Evolutionary conservation across 1,139 yeast genomes (phyloP).

Genomic region (Tardiomyces depauwii): DNA sequence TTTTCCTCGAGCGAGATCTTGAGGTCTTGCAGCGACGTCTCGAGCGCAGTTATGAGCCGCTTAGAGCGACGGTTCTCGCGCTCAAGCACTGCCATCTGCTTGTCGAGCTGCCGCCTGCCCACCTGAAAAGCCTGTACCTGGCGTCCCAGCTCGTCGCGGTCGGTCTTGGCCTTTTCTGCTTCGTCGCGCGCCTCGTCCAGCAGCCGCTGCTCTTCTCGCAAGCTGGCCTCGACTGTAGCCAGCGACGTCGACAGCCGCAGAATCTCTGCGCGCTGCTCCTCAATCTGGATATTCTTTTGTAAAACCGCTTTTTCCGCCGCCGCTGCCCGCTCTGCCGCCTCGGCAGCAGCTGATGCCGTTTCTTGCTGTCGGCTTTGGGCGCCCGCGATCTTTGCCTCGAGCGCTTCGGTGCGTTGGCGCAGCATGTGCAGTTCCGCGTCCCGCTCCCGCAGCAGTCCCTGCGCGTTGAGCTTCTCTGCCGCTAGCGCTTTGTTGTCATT

Average conservation of each 20-base stretch:
- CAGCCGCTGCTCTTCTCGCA: constrained; percentile 1
- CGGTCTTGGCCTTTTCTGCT: constrained; percentile 9
- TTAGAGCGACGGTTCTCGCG: constrained; percentile 18
- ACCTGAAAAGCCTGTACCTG: constrained; percentile 15
- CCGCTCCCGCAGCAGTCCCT: too few relatives aligned
- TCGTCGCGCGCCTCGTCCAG: constrained; percentile 6
- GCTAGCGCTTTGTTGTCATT: neutral
- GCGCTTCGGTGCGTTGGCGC: neutral
- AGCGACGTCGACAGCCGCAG: constrained; percentile 4
- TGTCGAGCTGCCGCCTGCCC: constrained; percentile 17
- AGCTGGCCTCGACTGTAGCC: constrained; percentile 1
- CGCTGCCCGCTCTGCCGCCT: too few relatives aligned
- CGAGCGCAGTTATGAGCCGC: constrained; percentile 17
- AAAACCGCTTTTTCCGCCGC: neutral
- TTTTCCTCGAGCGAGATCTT: constrained; percentile 27
- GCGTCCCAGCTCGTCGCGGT: constrained; percentile 13
- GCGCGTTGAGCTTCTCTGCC: neutral
- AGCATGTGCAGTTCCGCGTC: neutral
- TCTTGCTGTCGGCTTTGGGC: too few relatives aligned
- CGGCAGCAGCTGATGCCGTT: too few relatives aligned
- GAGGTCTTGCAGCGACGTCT: constrained; percentile 23
- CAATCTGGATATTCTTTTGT: constrained; percentile 10
- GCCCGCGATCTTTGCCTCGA: constrained; percentile 3
- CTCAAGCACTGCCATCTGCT: constrained; percentile 17
- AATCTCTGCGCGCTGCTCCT: constrained; percentile 11